phyloP scores from a whole-genome alignment of 495 filamentous ascomycete species.

The Aspergillus sparsus region DNA sequence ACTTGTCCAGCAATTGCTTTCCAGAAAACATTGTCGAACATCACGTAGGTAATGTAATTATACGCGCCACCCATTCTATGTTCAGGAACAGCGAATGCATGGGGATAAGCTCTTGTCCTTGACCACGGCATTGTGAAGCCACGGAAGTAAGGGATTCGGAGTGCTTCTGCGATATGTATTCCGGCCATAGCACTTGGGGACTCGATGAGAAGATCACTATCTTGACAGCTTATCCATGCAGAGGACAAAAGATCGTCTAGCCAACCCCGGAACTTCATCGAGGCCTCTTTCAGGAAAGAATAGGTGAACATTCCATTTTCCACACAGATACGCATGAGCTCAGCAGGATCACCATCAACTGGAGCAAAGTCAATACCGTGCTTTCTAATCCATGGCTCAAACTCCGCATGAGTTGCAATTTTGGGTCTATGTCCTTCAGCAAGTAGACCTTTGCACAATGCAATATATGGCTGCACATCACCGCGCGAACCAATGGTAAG shows the following conservation, averaged over 20 bases:
- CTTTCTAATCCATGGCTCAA: conserved; percentile 80
- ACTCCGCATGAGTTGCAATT: conserved; percentile 92
- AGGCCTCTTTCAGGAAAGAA: conserved; percentile 84
- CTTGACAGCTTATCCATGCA: conserved; percentile 84
- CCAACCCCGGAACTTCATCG: conserved; percentile 88
- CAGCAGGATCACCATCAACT: conserved; percentile 88
- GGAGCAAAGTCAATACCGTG: conserved; percentile 91
- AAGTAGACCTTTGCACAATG: conserved; percentile 86
- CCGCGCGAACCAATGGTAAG: conserved; percentile 94
- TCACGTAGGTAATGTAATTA: conserved; percentile 93
- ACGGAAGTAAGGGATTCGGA: conserved; percentile 92
- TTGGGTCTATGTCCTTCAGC: conserved; percentile 82
- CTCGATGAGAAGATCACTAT: conserved; percentile 88
- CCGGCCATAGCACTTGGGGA: conserved; percentile 97
- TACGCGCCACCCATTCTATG: conserved; percentile 92
- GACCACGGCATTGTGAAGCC: conserved; percentile 99
- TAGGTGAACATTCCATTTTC: conserved; percentile 98
- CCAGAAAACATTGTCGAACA: conserved; percentile 98
- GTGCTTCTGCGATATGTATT: conserved; percentile 96
- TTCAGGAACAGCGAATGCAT: conserved; percentile 94
- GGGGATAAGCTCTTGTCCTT: conserved; percentile 90
- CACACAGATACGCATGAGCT: conserved; percentile 93
- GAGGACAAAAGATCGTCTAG: conserved; percentile 83
- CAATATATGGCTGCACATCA: conserved; percentile 97
- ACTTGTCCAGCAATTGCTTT: conserved; percentile 87